These are phyloP conservation scores for Schrenkiella parvula DNA, from an alignment of 345 rosid species.

Conservation along the genomic window DNA sequence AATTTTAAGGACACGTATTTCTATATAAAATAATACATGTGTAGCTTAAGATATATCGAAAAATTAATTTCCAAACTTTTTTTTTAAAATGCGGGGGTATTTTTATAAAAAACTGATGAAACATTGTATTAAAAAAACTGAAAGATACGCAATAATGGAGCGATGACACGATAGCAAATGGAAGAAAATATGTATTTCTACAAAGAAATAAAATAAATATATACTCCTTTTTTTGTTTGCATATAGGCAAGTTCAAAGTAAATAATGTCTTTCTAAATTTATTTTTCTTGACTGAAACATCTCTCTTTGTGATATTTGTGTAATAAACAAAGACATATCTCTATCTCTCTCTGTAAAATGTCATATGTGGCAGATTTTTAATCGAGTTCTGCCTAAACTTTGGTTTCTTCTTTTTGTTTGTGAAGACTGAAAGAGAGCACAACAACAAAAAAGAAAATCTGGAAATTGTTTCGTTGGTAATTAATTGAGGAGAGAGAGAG, in stretches of 20 bases:
- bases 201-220: background rate
- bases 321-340: constrained; percentile 11
- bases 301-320: background rate
- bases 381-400: background rate
- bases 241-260: background rate
- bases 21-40: background rate
- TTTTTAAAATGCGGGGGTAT: background rate
- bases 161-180: background rate
- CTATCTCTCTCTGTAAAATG: background rate
- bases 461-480: constrained; percentile 9
- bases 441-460: background rate
- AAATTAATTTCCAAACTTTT: background rate
- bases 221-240: background rate
- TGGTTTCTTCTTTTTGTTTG: background rate
- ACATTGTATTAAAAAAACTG: background rate
- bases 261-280: background rate
- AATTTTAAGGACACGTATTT: background rate
- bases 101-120: background rate
- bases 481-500: constrained; percentile 24
- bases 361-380: constrained; percentile 13
- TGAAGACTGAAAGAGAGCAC: background rate
- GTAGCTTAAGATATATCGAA: background rate
- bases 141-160: constrained; percentile 26
- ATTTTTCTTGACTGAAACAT: background rate
- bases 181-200: background rate